phyloP scores from a whole-genome alignment of 352 stramenopile genomes.

The Aphanomyces euteiches region DNA sequence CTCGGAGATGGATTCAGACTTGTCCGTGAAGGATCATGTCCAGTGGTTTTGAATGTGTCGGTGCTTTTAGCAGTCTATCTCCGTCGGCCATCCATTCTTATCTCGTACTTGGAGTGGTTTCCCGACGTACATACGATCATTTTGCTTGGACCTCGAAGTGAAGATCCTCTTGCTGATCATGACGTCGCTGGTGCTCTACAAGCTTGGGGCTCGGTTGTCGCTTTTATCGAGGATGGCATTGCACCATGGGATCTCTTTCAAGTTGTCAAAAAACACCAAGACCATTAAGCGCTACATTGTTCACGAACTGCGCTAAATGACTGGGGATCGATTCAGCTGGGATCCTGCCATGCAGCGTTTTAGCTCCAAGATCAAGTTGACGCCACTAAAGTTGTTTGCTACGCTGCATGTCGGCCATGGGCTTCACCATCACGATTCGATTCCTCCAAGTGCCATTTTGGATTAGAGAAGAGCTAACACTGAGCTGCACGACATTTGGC shows the following conservation, averaged over 20 bases:
- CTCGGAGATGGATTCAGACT: slow-evolving; percentile 4
- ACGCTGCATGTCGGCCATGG: no score
- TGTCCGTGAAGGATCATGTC: not conserved
- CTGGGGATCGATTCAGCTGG: no score
- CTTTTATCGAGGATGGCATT: not conserved
- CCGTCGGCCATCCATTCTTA: slow-evolving; percentile 14
- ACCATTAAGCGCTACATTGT: no score
- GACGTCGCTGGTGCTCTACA: not conserved
- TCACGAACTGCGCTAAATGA: no score
- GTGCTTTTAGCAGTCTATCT: slow-evolving; percentile 26
- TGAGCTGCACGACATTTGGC: no score
- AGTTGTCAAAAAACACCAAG: slow-evolving; percentile 2
- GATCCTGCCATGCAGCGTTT: no score
- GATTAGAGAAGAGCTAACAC: no score
- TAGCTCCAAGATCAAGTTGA: no score
- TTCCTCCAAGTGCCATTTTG: no score
- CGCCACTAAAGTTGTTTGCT: no score
- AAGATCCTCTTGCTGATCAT: slow-evolving; percentile 6
- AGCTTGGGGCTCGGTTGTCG: slow-evolving; percentile 4
- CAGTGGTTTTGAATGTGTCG: not conserved
- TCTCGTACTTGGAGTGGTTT: slow-evolving; percentile 25
- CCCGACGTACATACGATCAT: slow-evolving; percentile 10
- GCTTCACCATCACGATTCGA: no score
- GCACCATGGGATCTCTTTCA: slow-evolving; percentile 27
- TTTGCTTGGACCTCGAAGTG: slow-evolving; percentile 15